Evolutionary conservation across 441 rosid species (phyloP).

Genomic region (Metrosideros polymorpha): DNA sequence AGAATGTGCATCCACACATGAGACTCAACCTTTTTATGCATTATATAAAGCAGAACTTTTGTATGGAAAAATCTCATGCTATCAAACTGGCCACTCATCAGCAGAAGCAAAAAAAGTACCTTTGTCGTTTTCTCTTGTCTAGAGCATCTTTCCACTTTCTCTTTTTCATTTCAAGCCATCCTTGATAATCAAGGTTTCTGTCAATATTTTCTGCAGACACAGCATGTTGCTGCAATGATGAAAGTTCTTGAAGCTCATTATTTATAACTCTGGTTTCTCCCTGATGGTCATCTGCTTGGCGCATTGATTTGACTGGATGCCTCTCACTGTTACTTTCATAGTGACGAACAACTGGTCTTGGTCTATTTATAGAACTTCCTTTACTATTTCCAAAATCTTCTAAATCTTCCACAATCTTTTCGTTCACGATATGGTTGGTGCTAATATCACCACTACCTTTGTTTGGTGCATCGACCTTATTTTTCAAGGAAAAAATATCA

Average conservation of each 20-base stretch:
- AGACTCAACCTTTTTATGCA: not conserved
- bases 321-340: slow-evolving; percentile 37
- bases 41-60: not conserved
- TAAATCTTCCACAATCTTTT: slow-evolving; percentile 49
- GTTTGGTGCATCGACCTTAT: slow-evolving; percentile 24
- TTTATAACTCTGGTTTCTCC: slow-evolving; percentile 14
- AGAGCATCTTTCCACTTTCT: slow-evolving; percentile 80
- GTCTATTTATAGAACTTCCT: slow-evolving; percentile 32
- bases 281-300: slow-evolving; percentile 9
- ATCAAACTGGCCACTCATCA: not conserved
- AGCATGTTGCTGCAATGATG: slow-evolving; percentile 18
- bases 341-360: slow-evolving; percentile 65
- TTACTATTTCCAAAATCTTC: slow-evolving; percentile 67
- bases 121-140: slow-evolving; percentile 69
- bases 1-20: not conserved
- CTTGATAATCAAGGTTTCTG: slow-evolving; percentile 72
- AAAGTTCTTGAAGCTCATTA: slow-evolving; percentile 19
- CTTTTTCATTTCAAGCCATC: slow-evolving; percentile 95
- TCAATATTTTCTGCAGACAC: slow-evolving; percentile 43
- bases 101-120: slow-evolving; percentile 25
- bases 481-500: slow-evolving; percentile 50
- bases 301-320: slow-evolving; percentile 15
- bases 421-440: slow-evolving; percentile 16
- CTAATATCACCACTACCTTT: slow-evolving; percentile 11
- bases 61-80: not conserved